Evolutionary conservation across 129 eudicot genomes (phyloP), one percentile per base, ranked within the genome.

Genomic region (Ambrosia trifida): DNA sequence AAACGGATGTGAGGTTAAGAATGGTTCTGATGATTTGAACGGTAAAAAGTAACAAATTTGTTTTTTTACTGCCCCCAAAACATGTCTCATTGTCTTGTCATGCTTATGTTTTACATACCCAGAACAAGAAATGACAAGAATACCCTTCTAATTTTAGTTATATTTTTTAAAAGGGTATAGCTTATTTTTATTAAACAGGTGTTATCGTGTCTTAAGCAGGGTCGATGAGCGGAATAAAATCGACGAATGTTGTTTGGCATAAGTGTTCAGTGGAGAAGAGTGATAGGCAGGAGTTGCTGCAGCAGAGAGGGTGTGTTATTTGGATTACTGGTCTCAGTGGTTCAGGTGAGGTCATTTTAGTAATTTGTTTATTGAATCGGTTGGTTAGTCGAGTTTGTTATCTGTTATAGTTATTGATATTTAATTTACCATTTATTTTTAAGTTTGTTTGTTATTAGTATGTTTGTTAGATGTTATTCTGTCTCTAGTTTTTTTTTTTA

Each of bases 321-420:
- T 93, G 96, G 98, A 87, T 93, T 41, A 93, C 98, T 54, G 98
- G 98, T 60, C 90, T 93, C 30, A 93, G 98, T 82, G 98, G 98
- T 76, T 93, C 98, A 85, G 98, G 98, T 93, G 69, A 64, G 86
- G 74, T 13, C 72, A 13, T 24, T 11, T 73, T 73, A 44, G 50
- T 40, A 31, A 31, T 57, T 28, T 28, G 64, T 2, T 58, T 8
- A 4, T 11, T 5, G 14, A 30, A 4, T 20, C 36, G 4, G 3
- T 24, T 40, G 4, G 3, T 24, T 40, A 40, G 4, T 3, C 11
- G 10, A 1, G 5, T 36, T 3, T 36, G 7, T 36, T 36, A 36
- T 4, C 41, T 36, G 41, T 36, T 40, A 40, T 40, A 40, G 44
- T 40, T 40, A 40, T 7, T 40, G 11, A 5, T 40, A 2, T 40